Percentiles rank a stretch among this genome's conserved stretches.
Evolutionary conservation across 2,329 filamentous ascomycete genomes (phyloP).

Genomic region (Fusarium torreyae): DNA sequence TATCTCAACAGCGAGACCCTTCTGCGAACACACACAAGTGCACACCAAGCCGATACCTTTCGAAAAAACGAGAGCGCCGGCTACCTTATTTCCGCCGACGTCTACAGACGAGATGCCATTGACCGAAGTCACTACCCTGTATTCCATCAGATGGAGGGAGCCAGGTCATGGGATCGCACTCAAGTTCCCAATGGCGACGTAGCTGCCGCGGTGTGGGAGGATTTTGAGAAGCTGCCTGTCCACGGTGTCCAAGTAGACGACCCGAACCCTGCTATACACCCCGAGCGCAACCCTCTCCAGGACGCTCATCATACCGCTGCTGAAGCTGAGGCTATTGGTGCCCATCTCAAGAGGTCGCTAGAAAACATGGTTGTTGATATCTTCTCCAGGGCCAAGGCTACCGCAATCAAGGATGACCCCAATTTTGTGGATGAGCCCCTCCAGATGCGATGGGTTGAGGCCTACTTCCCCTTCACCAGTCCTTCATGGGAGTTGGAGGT

Average conservation of each 20-base stretch:
- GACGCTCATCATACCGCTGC: conserved; percentile 76
- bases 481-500: conserved; percentile 98
- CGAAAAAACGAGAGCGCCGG: conserved; percentile 79
- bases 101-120: conserved; percentile 95
- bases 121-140: conserved; percentile 96
- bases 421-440: conserved; percentile 77
- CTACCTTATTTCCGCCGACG: conserved; percentile 93
- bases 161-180: conserved; percentile 85
- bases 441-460: conserved; percentile 93
- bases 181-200: conserved; percentile 72
- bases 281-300: conserved; percentile 88
- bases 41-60: conserved; percentile 90
- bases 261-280: conserved; percentile 82
- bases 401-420: conserved; percentile 68
- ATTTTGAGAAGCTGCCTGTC: conserved; percentile 78
- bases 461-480: conserved; percentile 97
- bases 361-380: conserved; percentile 93
- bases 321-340: conserved; percentile 86
- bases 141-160: conserved; percentile 99
- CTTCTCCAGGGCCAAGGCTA: conserved; percentile 82
- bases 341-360: conserved; percentile 89
- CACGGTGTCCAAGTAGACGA: conserved; percentile 87
- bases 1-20: conserved; percentile 90
- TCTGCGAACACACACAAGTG: conserved; percentile 92
- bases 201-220: conserved; percentile 76